Conservation (phyloP, 805 yeast species). For the Suhomyces emberorum region DNA sequence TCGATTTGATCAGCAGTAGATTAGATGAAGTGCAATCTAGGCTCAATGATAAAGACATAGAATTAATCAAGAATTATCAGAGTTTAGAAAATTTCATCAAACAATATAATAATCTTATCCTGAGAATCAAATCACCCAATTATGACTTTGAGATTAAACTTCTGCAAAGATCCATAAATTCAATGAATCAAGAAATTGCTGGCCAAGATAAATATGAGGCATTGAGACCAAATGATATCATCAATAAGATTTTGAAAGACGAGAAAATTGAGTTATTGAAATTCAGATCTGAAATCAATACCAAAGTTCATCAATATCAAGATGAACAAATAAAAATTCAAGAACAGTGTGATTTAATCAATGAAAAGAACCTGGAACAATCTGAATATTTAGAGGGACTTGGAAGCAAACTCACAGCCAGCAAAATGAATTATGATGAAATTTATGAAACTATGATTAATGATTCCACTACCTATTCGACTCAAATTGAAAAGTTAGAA, state of each 20-base stretch:
- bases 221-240: slow-evolving; percentile 27
- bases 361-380: slow-evolving; percentile 54
- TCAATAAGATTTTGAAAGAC: slow-evolving; percentile 45
- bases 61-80: slow-evolving; percentile 48
- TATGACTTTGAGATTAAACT: slow-evolving; percentile 42
- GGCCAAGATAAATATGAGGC: slow-evolving; percentile 5
- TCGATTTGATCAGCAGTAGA: slow-evolving; percentile 44
- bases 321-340: slow-evolving; percentile 58
- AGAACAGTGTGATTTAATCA: slow-evolving; percentile 54
- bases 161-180: slow-evolving; percentile 9
- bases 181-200: slow-evolving; percentile 5
- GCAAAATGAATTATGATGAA: slow-evolving; percentile 53
- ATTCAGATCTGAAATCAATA: slow-evolving; percentile 33
- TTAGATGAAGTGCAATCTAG: slow-evolving; percentile 45
- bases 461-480: slow-evolving; percentile 50
- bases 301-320: slow-evolving; percentile 46
- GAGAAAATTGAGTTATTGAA: slow-evolving; percentile 41
- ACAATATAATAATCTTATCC: slow-evolving; percentile 54
- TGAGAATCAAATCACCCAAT: slow-evolving; percentile 42
- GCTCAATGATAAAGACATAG: slow-evolving; percentile 48
- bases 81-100: slow-evolving; percentile 50
- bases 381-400: slow-evolving; percentile 54
- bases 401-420: slow-evolving; percentile 52
- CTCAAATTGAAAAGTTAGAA: slow-evolving; percentile 65
- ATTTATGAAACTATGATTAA: slow-evolving; percentile 52